Evolutionary conservation across 306 rosid genomes (phyloP).

Genomic region (Senna siamea): DNA sequence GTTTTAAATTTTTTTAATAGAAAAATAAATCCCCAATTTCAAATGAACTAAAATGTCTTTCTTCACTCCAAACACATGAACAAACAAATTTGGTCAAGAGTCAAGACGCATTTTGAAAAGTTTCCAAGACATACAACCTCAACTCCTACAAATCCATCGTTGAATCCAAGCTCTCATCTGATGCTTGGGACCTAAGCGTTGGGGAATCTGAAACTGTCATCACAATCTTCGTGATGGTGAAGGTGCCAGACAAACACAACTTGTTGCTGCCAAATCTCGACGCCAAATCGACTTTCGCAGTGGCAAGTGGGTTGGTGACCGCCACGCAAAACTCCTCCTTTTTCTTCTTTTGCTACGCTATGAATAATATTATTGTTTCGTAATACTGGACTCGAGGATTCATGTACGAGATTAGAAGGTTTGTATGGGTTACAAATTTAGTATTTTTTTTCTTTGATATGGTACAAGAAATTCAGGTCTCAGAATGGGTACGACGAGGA

Average conservation of each 20-base stretch:
- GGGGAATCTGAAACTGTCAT: conserved; percentile 12
- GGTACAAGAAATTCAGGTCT: neutral
- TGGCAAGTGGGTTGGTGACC: neutral
- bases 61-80: too few species aligned
- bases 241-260: conserved; percentile 44
- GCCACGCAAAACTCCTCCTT: neutral
- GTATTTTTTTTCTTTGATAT: neutral
- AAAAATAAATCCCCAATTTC: too few species aligned
- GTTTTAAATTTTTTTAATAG: too few species aligned
- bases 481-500: neutral
- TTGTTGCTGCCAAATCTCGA: neutral
- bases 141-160: neutral
- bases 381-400: neutral
- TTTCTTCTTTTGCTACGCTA: too few species aligned
- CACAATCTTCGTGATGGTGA: conserved; percentile 50
- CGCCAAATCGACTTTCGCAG: conserved; percentile 4
- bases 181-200: conserved; percentile 42
- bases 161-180: conserved; percentile 36
- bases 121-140: conserved; percentile 50
- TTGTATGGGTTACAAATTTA: neutral
- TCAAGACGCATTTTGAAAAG: too few species aligned
- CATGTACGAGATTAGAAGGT: neutral
- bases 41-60: too few species aligned
- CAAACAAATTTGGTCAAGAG: too few species aligned
- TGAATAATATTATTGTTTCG: conserved; percentile 27